Evolutionary conservation across 1,139 yeast genomes (phyloP).

Genomic region (Protomyces pachydermus): DNA sequence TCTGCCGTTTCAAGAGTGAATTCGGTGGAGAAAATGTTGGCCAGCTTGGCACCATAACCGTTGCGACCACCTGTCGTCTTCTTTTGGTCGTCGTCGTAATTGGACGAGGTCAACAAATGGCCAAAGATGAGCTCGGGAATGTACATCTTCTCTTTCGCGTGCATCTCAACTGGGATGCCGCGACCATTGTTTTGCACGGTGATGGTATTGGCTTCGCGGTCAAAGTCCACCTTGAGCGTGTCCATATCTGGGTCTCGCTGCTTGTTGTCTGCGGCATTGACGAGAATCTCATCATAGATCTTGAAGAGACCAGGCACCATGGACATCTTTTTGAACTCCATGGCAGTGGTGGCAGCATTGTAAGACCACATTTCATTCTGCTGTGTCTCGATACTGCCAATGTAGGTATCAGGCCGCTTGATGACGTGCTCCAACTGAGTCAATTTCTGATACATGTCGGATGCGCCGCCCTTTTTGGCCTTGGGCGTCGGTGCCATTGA

Average conservation of each 20-base stretch:
- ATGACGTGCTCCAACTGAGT: slow-evolving; percentile 93
- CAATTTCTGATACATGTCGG: slow-evolving; percentile 77
- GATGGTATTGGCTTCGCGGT: slow-evolving; percentile 67
- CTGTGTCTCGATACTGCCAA: slow-evolving; percentile 86
- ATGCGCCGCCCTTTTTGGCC: slow-evolving; percentile 46
- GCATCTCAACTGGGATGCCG: slow-evolving; percentile 94
- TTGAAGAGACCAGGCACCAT: slow-evolving; percentile 95
- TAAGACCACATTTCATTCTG: slow-evolving; percentile 82
- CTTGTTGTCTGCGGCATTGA: slow-evolving; percentile 97
- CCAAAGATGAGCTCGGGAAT: slow-evolving; percentile 97
- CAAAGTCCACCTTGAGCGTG: slow-evolving; percentile 71
- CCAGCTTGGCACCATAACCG: slow-evolving; percentile 95
- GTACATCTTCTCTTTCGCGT: slow-evolving; percentile 80
- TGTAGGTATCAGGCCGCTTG: slow-evolving; percentile 95
- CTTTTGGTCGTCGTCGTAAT: slow-evolving; percentile 90
- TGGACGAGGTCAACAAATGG: slow-evolving; percentile 86
- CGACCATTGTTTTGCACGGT: slow-evolving; percentile 87
- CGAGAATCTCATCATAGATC: slow-evolving; percentile 94
- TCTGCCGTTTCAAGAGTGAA: slow-evolving; percentile 90
- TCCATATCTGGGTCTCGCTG: slow-evolving; percentile 91
- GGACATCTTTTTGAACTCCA: slow-evolving; percentile 56
- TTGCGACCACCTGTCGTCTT: slow-evolving; percentile 99
- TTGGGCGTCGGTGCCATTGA: neutral
- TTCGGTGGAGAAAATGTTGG: slow-evolving; percentile 86
- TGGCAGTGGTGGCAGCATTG: slow-evolving; percentile 62